Base-by-base conservation (phyloP, 345 rosid species). In the Salix exigua region DNA sequence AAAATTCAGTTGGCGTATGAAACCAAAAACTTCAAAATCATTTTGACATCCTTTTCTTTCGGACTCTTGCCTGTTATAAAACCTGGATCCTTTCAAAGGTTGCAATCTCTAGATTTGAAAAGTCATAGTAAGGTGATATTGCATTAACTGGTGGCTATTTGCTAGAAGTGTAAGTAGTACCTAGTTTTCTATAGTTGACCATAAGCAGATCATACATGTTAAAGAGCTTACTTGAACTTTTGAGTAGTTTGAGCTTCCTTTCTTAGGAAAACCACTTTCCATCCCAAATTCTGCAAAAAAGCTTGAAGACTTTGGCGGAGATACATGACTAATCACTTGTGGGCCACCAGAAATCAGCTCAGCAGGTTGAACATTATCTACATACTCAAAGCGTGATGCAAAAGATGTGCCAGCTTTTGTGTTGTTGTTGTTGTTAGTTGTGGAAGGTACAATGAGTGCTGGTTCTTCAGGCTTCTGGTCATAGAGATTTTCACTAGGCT, bases 391-490 rank as follows among this genome's bases (percentile, higher is more conserved):
- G 72, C 98, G 99, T 75, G 98, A 92, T n/a, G 87, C 83, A 81
- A 79, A 85, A 3, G 93, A 83, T 69, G 93, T 77, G 77, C 91
- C 87, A 77, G 85, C 79, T 67, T 91, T 75, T 17, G 89, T 76
- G 51, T 69, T 73, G 35, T 23, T 58, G 62, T 78, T 53, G 62
- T 78, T 86, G 73, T 78, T 88, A 74, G 88, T 80, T 60, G 96
- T 74, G 70, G 97, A 70, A 80, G 91, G 72, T 82, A 80, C 89
- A 28, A 91, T 87, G 77, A 82, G 81, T 75, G 81, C 83, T n/a
- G 88, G 89, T 77, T 94, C 98, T 86, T 94, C 97, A 28, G 99
- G 99, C 83, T 96, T 91, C 83, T 96, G 99, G 79, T 96, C 98
- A 84, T 96, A 96, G 7, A 96, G 90, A 83, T 84, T 86, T 77